Base-by-base conservation (phyloP, 2,329 filamentous ascomycete species). In the Microcera coccophila region DNA sequence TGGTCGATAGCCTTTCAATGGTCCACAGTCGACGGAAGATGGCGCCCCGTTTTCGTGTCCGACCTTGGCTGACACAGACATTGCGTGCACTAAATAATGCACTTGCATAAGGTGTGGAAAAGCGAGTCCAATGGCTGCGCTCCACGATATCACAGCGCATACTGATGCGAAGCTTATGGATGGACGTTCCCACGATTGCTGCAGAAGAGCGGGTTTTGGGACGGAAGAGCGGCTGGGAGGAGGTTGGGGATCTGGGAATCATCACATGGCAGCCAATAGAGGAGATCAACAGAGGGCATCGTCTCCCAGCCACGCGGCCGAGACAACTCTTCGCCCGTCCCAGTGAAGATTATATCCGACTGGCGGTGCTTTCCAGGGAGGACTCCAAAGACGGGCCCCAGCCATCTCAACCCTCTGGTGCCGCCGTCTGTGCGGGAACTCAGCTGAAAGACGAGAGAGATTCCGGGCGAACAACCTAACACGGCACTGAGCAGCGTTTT, bases 71-170 rank as follows among this genome's bases (percentile, higher is more conserved):
- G 42, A 56, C 37, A 44, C 20, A 15, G 35, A 37, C 19, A 17
- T 28, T 20, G 45, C 31, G 44, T 50, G 44, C 55, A 55, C 55
- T 57, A 52, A 50, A 54, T 56, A 50, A 49, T 56, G 44, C 39
- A 50, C 45, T 48, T 51, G 58, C 54, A 61, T 49, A 54, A 57
- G 37, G 36, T 18, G 26, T 39, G 28, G 31, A 29, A 19, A 17
- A 44, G 5, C 34, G 32, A 47, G 44, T 39, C 61, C 61, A 63
- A 66, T 65, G 46, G 42, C 48, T 33, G 34, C 44, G 46, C 48
- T 61, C 59, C 62, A 65, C 62, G 62, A 65, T 52, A 55, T 52
- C 47, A 47, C 28, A 37, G 39, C 48, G 48, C 43, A 42, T 11
- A 41, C 42, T 58, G 43, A 53, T 52, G 53, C 56, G 48, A 55